Percentiles rank a stretch among this genome's conserved stretches.
These are phyloP conservation scores for Oryza glumipatula DNA, from an alignment of 176 grass and related monocot species.

Conservation along the genomic window DNA sequence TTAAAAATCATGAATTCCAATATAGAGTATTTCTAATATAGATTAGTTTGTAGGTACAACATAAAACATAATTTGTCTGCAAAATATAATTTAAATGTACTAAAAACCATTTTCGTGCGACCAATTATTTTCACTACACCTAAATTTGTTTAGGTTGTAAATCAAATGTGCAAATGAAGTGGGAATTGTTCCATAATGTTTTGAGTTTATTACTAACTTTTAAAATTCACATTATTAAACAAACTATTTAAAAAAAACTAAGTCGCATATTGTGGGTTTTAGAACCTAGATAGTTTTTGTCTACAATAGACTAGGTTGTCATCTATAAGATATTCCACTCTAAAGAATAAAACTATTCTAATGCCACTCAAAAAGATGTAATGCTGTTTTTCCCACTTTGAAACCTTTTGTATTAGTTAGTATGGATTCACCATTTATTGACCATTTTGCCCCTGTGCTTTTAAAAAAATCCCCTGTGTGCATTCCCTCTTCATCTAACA, in stretches of 20 bases:
- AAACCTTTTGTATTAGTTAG: background rate
- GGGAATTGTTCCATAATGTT: background rate
- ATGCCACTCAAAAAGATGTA: background rate
- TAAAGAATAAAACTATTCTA: background rate
- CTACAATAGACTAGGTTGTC: background rate
- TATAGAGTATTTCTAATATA: too few relatives aligned
- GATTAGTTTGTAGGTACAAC: background rate
- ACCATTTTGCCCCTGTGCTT: background rate
- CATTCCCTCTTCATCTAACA: background rate
- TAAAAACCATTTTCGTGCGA: background rate
- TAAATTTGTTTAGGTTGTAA: background rate
- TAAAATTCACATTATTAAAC: too few relatives aligned
- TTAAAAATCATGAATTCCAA: too few relatives aligned
- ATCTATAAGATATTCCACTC: background rate
- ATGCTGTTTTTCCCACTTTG: background rate
- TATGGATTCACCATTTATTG: background rate
- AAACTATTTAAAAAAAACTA: background rate
- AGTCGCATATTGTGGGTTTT: background rate
- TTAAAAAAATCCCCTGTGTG: too few relatives aligned
- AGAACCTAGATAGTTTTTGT: background rate
- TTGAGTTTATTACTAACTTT: too few relatives aligned
- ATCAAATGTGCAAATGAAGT: background rate
- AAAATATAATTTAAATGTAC: background rate
- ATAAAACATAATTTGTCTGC: background rate
- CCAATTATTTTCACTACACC: background rate